Evolutionary conservation across 2,329 filamentous ascomycete species (phyloP).

Genomic region (Leptographium procerum): DNA sequence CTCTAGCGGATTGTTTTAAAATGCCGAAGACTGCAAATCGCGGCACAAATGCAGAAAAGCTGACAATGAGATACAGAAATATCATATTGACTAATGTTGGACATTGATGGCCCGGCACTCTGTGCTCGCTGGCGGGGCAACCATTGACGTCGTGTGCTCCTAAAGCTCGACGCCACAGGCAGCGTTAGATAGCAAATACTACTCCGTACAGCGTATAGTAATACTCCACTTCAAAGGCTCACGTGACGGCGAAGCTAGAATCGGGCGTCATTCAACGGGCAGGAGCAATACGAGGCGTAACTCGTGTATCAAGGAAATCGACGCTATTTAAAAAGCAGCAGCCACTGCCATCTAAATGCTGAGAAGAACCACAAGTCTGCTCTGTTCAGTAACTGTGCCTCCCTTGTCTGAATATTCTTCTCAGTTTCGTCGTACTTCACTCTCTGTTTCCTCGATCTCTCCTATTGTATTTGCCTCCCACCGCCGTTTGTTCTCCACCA

Average conservation of each 20-base stretch:
- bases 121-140: no score
- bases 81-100: no score
- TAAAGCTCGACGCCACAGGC: not conserved
- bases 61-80: no score
- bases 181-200: not conserved
- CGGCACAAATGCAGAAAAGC: no score
- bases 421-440: not conserved
- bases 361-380: not conserved
- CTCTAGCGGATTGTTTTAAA: no score
- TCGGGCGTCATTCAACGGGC: no score
- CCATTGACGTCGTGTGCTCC: no score
- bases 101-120: no score
- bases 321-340: not conserved
- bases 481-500: conserved; percentile 9
- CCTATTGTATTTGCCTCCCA: not conserved
- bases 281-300: no score
- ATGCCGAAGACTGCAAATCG: no score
- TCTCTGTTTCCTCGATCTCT: not conserved
- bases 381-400: not conserved
- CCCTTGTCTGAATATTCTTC: not conserved
- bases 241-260: not conserved
- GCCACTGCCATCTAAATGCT: not conserved
- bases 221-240: not conserved
- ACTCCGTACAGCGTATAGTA: no score
- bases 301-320: not conserved